Percentiles rank a stretch among this genome's conserved stretches.
Conservation (phyloP, 805 yeast species). For the Pichia heedii region DNA sequence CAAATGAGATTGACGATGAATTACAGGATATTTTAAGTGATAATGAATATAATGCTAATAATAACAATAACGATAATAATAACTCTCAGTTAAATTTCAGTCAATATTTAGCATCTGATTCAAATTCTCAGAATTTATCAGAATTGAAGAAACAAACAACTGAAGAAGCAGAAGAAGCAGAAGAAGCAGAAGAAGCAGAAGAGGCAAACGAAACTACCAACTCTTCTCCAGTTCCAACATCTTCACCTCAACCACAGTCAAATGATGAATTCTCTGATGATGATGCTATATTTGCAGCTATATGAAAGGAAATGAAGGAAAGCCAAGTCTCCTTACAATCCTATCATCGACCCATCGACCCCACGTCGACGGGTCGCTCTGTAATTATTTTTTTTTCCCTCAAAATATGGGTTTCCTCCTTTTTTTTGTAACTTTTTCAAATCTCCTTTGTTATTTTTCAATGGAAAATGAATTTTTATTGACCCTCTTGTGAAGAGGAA, state of each 20-base stretch:
- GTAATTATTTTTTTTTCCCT: no score
- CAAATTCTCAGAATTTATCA: background rate
- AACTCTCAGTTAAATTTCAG: background rate
- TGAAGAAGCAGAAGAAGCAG: background rate
- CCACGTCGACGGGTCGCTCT: no score
- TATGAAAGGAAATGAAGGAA: background rate
- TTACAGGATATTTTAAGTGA: slow-evolving; percentile 1
- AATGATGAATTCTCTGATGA: slow-evolving; percentile 11
- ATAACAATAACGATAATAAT: background rate
- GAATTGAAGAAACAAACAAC: background rate
- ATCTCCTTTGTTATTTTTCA: no score
- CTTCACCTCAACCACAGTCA: background rate
- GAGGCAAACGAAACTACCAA: background rate
- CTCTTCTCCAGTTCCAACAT: background rate
- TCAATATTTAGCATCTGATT: slow-evolving; percentile 1
- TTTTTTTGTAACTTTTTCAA: no score
- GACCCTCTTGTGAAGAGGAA: no score
- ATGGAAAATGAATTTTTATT: no score
- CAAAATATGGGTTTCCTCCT: no score
- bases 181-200: background rate
- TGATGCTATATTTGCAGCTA: slow-evolving; percentile 5
- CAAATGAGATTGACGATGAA: background rate
- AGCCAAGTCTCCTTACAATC: no score
- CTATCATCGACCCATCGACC: no score
- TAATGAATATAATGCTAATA: background rate